Base-by-base conservation (phyloP, 2,329 filamentous ascomycete species). In the Aspergillus tamarii region DNA sequence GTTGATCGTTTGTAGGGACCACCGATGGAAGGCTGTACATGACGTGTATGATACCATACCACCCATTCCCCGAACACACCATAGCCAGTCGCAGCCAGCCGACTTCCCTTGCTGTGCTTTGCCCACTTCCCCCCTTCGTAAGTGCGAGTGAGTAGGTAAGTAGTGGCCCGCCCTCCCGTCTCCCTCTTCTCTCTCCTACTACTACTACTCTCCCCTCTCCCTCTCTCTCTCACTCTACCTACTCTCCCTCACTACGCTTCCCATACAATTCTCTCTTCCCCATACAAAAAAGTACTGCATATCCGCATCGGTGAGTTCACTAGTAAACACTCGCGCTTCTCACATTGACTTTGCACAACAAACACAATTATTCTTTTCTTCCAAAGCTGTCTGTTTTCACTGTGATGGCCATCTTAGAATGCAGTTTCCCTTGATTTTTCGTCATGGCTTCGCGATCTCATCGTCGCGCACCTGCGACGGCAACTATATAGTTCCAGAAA, bases 261-360 rank as follows among this genome's bases (percentile, higher is more conserved):
- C 74, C 76, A 77, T 76, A 78, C 74, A 76, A 71, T 67, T 69
- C 64, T 64, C 64, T 63, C 63, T 70, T 69, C 64, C 72, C 74
- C 76, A 77, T 76, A 78, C 74, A 76, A 78, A 76, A 74, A 72
- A 71, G 74, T 78, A 77, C 74, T 74, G 68, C 72, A 74, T 74
- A 74, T 71, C 72, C 73, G 70, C 68, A 69, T 72, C 70, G 73
- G 76, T 78, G 70, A 75, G 74, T 72, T 72, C 70, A 72, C 74
- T 69, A 70, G 72, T 74, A 70, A 72, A 73, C 68, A 72, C 64
- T 68, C 65, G 54, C 60, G 62, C 63, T 66, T 66, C 65, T 65
- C 56, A 62, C 63, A 66, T 66, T 66, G 62, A 58, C 60, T 67
- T 63, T 68, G 70, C 72, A 72, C 70, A 70, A 75, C 72, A 69